Base-by-base conservation (phyloP, 2,329 filamentous ascomycete genomes). In the Colletotrichum falcatum region DNA sequence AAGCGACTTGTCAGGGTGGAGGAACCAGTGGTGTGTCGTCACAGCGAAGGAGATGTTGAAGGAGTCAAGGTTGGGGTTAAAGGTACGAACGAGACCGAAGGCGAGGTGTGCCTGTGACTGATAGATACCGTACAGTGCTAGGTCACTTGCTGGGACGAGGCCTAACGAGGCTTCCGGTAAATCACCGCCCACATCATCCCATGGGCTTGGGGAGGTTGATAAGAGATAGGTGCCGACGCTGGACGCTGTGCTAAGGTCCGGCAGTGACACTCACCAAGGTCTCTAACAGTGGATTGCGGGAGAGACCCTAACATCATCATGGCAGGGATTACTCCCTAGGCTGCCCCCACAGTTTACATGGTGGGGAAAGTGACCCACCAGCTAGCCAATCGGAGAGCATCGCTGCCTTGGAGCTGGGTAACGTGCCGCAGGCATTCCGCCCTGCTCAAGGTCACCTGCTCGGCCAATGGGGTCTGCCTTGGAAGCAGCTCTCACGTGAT, bases 241-340 rank as follows among this genome's bases (percentile, higher is more conserved):
- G 53, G 6, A 42, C 53, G 46, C 16, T 5, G 8, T 61, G 66
- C 46, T 71, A 71, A 60, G 54, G 54, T 14, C 23, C 23, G 26
- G 56, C 33, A n/a, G 16, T 37, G 39, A 30, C 30, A 35, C 59
- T 51, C 60, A 59, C n/a, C 51, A n/a, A 23, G 23, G 9, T 18
- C 66, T 30, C 60, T 71, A 71, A 71, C 69, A 71, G 69, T 71
- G 65, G 69, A 69, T 65, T 70, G 66, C 66, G 37, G 60, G 59
- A 70, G 66, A 61, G 69, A 71, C 69, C 65, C 69, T 65, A 61
- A 23, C 69, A 71, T 65, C 69, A 71, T 71, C 69, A 23, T 54
- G 65, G 56, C 69, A 71, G 66, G 69, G 69, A 65, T 70, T 16
- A 18, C 35, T 16, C 14, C 8, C n/a, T 11, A 61, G 44, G 35